Evolutionary conservation across 2,329 filamentous ascomycete genomes (phyloP), one percentile per base, ranked within the genome.

Genomic region (Helotiales sp.): DNA sequence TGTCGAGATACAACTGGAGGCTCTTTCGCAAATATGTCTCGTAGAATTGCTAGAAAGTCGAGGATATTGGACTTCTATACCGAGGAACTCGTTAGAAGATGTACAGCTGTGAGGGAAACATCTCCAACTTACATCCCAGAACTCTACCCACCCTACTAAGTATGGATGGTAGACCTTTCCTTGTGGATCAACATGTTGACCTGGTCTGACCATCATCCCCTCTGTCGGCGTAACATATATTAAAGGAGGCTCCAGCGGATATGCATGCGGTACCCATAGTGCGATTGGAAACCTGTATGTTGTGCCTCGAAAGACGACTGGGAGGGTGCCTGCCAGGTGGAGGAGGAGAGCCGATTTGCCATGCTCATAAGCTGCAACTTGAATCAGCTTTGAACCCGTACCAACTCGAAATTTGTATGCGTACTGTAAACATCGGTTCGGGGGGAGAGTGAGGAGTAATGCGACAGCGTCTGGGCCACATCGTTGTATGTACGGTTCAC

Each of bases 131-230:
- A 96, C 93, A 87, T 97, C 93, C 91, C 92, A 96, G 74, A 92
- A 95, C 72, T 93, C 89, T 34, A 86, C 83, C 96, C 96, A 99
- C 69, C 93, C 90, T 34, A 93, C 92, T 55, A 99, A 83, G 78
- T 98, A 99, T 43, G 96, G 96, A 78, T 99, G 96, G 78, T 98
- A 99, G 70, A 98, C 88, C 77, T 92, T 90, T 28, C 96, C 96
- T 75, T 98, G 95, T 5, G 92, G 89, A 76, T 96, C 93, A 68
- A 99, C 93, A 82, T 99, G 93, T 77, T 99, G 96, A 0, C 96
- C 96, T 0, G 94, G 93, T 22, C 95, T 87, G 49, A 99, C 90
- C 71, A 91, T 81, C 93, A 99, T 98, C 70, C 89, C 91, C 71
- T 92, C 90, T 5, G 92, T 93, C 2, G 96, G 94, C 6, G 89